Percentiles rank a stretch among this genome's conserved stretches.
Evolutionary conservation across 192 early-diverging fungal genomes (phyloP).

Genomic region (Backusella liffmaniae): DNA sequence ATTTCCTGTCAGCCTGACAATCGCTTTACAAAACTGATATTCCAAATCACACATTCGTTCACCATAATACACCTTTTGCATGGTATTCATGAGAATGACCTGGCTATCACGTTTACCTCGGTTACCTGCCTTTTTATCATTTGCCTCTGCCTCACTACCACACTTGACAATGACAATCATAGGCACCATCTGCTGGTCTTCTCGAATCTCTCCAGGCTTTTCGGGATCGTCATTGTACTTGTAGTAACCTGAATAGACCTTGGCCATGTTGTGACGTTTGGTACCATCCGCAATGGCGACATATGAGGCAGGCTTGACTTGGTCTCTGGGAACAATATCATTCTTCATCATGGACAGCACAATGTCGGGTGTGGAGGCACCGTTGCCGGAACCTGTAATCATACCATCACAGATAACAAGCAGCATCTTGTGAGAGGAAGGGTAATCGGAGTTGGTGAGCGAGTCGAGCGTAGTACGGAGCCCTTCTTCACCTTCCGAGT

Average conservation of each 20-base stretch:
- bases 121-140: slow-evolving; percentile 71
- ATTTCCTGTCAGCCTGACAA: slow-evolving; percentile 65
- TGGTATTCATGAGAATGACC: slow-evolving; percentile 90
- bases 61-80: slow-evolving; percentile 81
- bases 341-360: slow-evolving; percentile 79
- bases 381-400: slow-evolving; percentile 73
- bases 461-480: slow-evolving; percentile 77
- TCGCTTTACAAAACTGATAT: slow-evolving; percentile 75
- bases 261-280: slow-evolving; percentile 91
- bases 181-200: slow-evolving; percentile 59
- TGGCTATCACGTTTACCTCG: slow-evolving; percentile 95
- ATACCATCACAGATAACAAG: slow-evolving; percentile 80
- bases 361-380: slow-evolving; percentile 71
- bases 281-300: slow-evolving; percentile 86
- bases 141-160: slow-evolving; percentile 63
- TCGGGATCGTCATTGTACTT: slow-evolving; percentile 53
- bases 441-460: slow-evolving; percentile 69
- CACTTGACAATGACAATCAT: slow-evolving; percentile 77
- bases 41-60: slow-evolving; percentile 79
- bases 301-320: slow-evolving; percentile 74
- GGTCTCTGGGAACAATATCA: slow-evolving; percentile 60
- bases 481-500: slow-evolving; percentile 74
- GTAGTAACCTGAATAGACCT: slow-evolving; percentile 92
- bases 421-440: slow-evolving; percentile 72
- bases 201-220: slow-evolving; percentile 24